Evolutionary conservation across 371 early-diverging fungal species (phyloP).

Genomic region (Mucor indicus): DNA sequence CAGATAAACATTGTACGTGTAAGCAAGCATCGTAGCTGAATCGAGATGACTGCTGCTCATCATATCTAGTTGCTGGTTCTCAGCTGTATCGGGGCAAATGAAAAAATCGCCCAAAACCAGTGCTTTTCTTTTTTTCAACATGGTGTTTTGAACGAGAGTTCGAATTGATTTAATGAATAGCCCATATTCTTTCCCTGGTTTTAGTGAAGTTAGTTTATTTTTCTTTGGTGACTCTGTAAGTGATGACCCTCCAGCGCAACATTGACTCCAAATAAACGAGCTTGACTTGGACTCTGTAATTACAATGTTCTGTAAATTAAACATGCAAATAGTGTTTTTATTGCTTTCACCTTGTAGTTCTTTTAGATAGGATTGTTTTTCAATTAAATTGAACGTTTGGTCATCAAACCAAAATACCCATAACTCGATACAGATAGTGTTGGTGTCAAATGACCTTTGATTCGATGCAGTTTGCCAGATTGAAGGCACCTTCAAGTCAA

Average conservation of each 20-base stretch:
- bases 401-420: constrained; percentile 48
- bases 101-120: constrained; percentile 34
- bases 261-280: constrained; percentile 34
- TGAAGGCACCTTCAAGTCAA: constrained; percentile 25
- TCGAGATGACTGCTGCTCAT: too few relatives aligned
- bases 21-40: constrained; percentile 21
- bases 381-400: constrained; percentile 27
- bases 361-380: constrained; percentile 15
- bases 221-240: not conserved
- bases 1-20: constrained; percentile 37
- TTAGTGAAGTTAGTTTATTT: not conserved
- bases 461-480: constrained; percentile 23
- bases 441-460: constrained; percentile 4
- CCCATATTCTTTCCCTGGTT: constrained; percentile 28
- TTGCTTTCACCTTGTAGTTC: constrained; percentile 25
- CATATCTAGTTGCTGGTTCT: not conserved
- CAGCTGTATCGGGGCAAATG: constrained; percentile 14
- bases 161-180: constrained; percentile 30
- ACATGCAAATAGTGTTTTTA: not conserved
- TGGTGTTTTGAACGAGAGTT: constrained; percentile 24
- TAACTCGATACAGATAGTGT: constrained; percentile 20
- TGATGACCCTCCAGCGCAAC: constrained; percentile 5
- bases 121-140: constrained; percentile 17
- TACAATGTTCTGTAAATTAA: not conserved
- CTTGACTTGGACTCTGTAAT: constrained; percentile 26